phyloP scores from a whole-genome alignment of 1,139 yeast genomes.

The Protomyces arabidopsidicola region DNA sequence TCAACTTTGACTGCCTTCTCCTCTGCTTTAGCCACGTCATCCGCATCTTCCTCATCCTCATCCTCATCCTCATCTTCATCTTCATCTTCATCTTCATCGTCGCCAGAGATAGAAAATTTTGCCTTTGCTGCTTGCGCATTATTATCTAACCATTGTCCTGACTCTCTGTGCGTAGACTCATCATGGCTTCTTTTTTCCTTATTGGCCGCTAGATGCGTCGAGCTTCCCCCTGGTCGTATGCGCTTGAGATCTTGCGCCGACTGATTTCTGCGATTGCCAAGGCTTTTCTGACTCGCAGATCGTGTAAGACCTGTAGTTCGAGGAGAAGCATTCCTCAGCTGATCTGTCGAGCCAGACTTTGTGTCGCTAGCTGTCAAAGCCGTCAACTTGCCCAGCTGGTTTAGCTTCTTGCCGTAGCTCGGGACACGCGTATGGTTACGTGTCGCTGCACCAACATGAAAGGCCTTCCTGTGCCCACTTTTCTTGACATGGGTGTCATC shows the following conservation, averaged over 20 bases:
- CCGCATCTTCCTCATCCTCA: background rate
- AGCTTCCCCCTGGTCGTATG: constrained; percentile 7
- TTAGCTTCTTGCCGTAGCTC: constrained; percentile 25
- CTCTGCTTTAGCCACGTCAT: background rate
- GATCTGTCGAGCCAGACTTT: background rate
- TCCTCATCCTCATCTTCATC: constrained; percentile 16
- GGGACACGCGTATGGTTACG: constrained; percentile 15
- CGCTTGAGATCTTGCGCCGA: constrained; percentile 8
- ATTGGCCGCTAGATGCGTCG: background rate
- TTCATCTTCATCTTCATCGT: constrained; percentile 16
- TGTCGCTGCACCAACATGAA: constrained; percentile 13
- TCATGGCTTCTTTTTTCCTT: background rate
- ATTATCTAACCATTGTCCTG: background rate
- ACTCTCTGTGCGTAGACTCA: background rate
- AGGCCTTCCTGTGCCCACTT: constrained; percentile 17
- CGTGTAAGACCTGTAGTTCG: constrained; percentile 1
- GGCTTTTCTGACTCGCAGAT: constrained; percentile 18
- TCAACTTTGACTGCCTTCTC: background rate
- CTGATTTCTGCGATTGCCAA: background rate
- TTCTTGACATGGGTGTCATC: constrained; percentile 5
- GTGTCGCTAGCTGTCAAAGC: constrained; percentile 6
- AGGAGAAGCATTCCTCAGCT: background rate
- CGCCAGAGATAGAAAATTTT: constrained; percentile 15
- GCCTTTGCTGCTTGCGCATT: background rate
- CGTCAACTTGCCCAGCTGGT: constrained; percentile 23